phyloP scores from a whole-genome alignment of 192 early-diverging fungal genomes.

The Umbelopsis sp. region DNA sequence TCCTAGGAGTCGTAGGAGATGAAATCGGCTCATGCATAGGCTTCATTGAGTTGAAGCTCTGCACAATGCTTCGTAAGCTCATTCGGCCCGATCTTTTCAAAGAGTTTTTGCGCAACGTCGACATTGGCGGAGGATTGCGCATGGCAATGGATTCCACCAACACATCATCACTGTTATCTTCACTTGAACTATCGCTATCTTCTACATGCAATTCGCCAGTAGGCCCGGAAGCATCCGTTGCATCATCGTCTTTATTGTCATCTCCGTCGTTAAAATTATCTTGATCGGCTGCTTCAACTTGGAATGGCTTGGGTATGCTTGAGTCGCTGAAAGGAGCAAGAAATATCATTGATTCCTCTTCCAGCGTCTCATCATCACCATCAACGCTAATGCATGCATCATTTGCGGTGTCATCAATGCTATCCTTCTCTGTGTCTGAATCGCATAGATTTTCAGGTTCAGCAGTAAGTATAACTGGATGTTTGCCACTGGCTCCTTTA shows the following conservation, averaged over 20 bases:
- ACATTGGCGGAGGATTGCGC: conserved; percentile 17
- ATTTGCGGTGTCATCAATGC: background rate
- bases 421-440: conserved; percentile 1
- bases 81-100: conserved; percentile 13
- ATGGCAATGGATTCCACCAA: background rate
- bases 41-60: background rate
- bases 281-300: background rate
- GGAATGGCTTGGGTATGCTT: background rate
- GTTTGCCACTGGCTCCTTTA: background rate
- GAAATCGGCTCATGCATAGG: background rate
- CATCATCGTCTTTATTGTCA: conserved; percentile 24
- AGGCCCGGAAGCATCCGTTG: background rate
- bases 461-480: background rate
- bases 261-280: conserved; percentile 1
- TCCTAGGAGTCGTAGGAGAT: background rate
- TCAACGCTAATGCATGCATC: background rate
- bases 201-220: background rate
- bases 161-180: conserved; percentile 25
- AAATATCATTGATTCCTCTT: background rate
- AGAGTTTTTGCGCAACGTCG: background rate
- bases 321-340: conserved; percentile 6
- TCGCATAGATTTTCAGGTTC: background rate
- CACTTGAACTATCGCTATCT: conserved; percentile 25
- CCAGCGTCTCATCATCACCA: conserved; percentile 1
- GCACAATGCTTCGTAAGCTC: conserved; percentile 3